Evolutionary conservation across 768 basidiomycete genomes (phyloP).

Genomic region (Sistotremastrum niveocremeum): DNA sequence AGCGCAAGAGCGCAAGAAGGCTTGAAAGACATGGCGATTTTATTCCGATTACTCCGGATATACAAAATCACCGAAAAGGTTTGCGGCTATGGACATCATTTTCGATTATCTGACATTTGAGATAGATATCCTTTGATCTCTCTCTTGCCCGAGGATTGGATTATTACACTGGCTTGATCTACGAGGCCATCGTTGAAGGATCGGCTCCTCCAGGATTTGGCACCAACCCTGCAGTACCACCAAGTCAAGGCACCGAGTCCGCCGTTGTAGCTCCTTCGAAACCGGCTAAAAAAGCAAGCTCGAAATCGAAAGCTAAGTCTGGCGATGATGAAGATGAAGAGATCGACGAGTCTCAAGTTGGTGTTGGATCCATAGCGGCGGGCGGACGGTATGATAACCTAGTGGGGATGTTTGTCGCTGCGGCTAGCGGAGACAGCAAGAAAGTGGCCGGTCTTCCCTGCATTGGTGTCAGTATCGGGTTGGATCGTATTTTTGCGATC

Average conservation of each 20-base stretch:
- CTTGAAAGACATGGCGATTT: conserved; percentile 68
- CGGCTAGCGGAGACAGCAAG: conserved; percentile 67
- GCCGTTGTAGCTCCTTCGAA: conserved; percentile 19
- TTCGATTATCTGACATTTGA: background rate
- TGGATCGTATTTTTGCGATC: conserved; percentile 88
- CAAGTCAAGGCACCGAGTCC: conserved; percentile 14
- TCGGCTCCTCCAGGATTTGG: conserved; percentile 82
- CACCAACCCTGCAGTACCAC: conserved; percentile 33
- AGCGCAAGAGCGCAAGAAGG: conserved; percentile 73
- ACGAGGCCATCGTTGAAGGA: conserved; percentile 87
- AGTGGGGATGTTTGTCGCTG: conserved; percentile 81
- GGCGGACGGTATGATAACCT: conserved; percentile 95
- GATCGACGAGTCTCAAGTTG: conserved; percentile 83
- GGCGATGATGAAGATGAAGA: conserved; percentile 56
- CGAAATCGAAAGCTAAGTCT: conserved; percentile 28
- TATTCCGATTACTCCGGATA: conserved; percentile 72
- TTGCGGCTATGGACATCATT: conserved; percentile 5
- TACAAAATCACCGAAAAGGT: conserved; percentile 74
- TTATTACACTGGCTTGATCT: conserved; percentile 98
- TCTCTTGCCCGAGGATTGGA: conserved; percentile 96
- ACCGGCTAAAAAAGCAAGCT: conserved; percentile 13
- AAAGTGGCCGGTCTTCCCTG: conserved; percentile 56
- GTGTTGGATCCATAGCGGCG: conserved; percentile 98
- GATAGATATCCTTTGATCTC: conserved; percentile 86
- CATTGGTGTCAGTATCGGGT: conserved; percentile 82